phyloP scores from a whole-genome alignment of 1,284 basidiomycete species.

The Apiotrichum sp. region DNA sequence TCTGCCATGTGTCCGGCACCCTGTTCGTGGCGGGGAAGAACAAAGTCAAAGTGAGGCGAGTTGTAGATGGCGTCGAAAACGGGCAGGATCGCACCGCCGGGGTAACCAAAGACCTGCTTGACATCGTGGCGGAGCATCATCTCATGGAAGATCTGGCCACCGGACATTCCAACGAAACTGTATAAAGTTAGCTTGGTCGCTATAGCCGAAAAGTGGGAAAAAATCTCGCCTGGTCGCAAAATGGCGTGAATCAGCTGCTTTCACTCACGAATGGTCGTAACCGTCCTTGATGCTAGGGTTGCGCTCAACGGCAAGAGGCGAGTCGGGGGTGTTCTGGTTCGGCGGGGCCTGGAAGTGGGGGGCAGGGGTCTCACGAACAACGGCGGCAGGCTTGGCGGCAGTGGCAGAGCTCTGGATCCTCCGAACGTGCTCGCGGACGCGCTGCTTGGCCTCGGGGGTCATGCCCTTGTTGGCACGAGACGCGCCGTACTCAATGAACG shows the following conservation, averaged over 20 bases:
- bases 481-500: constrained; percentile 15
- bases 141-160: constrained; percentile 97
- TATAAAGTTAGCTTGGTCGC: not conserved
- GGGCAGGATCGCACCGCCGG: constrained; percentile 94
- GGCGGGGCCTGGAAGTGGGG: constrained; percentile 43
- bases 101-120: constrained; percentile 97
- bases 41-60: constrained; percentile 89
- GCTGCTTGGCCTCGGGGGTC: constrained; percentile 48
- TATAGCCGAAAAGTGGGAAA: no score
- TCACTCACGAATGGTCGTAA: constrained; percentile 40
- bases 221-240: not conserved
- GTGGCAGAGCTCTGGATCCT: constrained; percentile 63
- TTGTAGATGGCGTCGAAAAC: constrained; percentile 99
- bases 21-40: constrained; percentile 94
- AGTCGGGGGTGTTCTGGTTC: constrained; percentile 30
- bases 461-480: constrained; percentile 29
- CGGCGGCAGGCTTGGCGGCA: constrained; percentile 55
- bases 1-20: constrained; percentile 99
- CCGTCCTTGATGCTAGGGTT: constrained; percentile 18
- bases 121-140: constrained; percentile 98
- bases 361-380: constrained; percentile 48
- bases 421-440: constrained; percentile 61
- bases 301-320: constrained; percentile 12
- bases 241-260: not conserved
- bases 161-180: constrained; percentile 85